Base-by-base conservation (phyloP, 257 asterid genomes). In the Oldenlandia corymbosa region DNA sequence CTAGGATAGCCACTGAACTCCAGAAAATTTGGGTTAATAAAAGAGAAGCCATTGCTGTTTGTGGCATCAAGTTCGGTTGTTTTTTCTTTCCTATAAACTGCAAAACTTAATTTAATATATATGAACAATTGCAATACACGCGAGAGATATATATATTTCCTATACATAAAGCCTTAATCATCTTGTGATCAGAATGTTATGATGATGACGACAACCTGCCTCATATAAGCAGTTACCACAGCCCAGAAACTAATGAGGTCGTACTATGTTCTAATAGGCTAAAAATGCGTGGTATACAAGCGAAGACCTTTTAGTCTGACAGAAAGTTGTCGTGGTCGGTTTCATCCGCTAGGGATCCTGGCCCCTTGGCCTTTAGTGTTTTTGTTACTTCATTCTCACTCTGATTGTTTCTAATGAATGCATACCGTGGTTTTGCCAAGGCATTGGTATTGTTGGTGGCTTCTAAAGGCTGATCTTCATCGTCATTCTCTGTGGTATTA, bases 271-370 rank as follows among this genome's bases (percentile, higher is more conserved):
- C 9, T 30, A n/a, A 14, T 20, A 23, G 1, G 26, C 8, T 5
- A 18, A 49, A 50, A 54, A 14, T 20, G 17, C 37, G 37, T 64
- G 68, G 59, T 34, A 47, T 4, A 64, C 28, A 4, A 36, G 26
- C 28, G 37, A 24, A n/a, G 56, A 49, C 70, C 61, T 54, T 60
- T 78, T 67, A 83, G 76, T 81, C 85, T 23, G 90, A 70, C 69
- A 79, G 77, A 70, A 80, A 55, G 23, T 76, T 62, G 28, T 70
- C 81, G 58, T 49, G 85, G 69, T 76, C 83, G 48, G 21, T 68
- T 68, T 73, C 84, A 47, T 84, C 88, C 13, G 36, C 45, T 61
- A 58, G 37, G 20, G 80, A 68, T 64, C 56, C 37, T 7, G 73
- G 63, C 42, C 61, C 63, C 24, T 75, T 81, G 62, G 73, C 65